phyloP scores from a whole-genome alignment of 768 basidiomycete species.

The Steccherinum ochraceum region DNA sequence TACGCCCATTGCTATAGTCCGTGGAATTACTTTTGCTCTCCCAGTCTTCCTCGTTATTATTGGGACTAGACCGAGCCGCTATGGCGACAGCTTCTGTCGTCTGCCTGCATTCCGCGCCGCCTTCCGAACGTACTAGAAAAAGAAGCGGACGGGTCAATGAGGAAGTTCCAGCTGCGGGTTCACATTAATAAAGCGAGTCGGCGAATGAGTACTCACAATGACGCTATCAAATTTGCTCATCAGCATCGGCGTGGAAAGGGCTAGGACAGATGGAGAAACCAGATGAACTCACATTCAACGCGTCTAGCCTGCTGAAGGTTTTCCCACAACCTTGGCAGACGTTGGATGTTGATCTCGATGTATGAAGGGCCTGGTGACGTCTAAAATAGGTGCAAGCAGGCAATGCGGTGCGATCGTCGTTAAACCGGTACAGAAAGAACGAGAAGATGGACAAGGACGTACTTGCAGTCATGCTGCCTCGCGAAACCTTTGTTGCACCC shows the following conservation, averaged over 20 bases:
- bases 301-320: slow-evolving; percentile 91
- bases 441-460: slow-evolving; percentile 27
- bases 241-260: slow-evolving; percentile 21
- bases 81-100: slow-evolving; percentile 20
- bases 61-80: slow-evolving; percentile 21
- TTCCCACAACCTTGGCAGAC: slow-evolving; percentile 90
- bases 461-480: slow-evolving; percentile 97
- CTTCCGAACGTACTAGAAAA: slow-evolving; percentile 71
- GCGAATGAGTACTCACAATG: slow-evolving; percentile 52
- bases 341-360: slow-evolving; percentile 76
- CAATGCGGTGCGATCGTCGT: no score
- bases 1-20: slow-evolving; percentile 7
- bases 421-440: no score
- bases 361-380: slow-evolving; percentile 87
- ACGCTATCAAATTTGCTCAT: slow-evolving; percentile 40
- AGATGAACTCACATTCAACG: slow-evolving; percentile 73
- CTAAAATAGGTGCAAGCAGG: no score
- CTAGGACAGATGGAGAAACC: slow-evolving; percentile 16
- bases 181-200: slow-evolving; percentile 8
- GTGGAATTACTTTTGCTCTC: slow-evolving; percentile 19
- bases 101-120: slow-evolving; percentile 69
- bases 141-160: slow-evolving; percentile 18
- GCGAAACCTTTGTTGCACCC: slow-evolving; percentile 95
- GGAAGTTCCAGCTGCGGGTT: slow-evolving; percentile 12
- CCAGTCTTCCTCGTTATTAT: slow-evolving; percentile 20